Percentiles rank a stretch among this genome's conserved stretches.
phyloP scores from a whole-genome alignment of 345 rosid species.

The Trapa bicornis region DNA sequence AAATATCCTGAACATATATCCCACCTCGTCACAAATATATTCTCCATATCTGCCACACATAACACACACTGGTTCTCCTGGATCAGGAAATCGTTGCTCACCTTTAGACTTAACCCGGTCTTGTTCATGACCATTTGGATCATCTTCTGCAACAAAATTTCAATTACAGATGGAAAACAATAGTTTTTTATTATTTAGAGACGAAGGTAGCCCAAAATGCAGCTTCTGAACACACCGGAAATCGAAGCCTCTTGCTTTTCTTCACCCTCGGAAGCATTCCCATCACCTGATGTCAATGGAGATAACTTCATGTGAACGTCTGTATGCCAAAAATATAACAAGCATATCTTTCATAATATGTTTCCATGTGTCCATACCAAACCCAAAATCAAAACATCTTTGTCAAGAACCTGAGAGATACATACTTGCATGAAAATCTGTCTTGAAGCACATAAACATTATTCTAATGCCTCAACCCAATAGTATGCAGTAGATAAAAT shows the following conservation, averaged over 20 bases:
- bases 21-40: conserved; percentile 60
- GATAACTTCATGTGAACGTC: not conserved
- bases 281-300: conserved; percentile 30
- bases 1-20: not conserved
- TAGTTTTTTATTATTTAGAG: not conserved
- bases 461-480: not conserved
- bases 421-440: not conserved
- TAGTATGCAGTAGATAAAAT: not conserved
- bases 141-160: conserved; percentile 21
- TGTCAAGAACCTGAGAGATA: not conserved
- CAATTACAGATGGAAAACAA: not conserved
- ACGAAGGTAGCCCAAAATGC: not conserved
- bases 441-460: not conserved
- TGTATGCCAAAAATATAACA: conserved; percentile 4
- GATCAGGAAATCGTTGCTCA: conserved; percentile 43
- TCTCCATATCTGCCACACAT: conserved; percentile 66
- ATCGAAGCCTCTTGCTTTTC: conserved; percentile 17
- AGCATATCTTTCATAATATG: not conserved
- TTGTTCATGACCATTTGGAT: not conserved
- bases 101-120: conserved; percentile 23
- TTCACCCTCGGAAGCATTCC: conserved; percentile 24
- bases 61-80: conserved; percentile 58
- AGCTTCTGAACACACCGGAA: conserved; percentile 24
- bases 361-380: not conserved
- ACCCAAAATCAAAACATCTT: not conserved